phyloP scores from a whole-genome alignment of 1,139 yeast species.

The Suhomyces atakaporum region DNA sequence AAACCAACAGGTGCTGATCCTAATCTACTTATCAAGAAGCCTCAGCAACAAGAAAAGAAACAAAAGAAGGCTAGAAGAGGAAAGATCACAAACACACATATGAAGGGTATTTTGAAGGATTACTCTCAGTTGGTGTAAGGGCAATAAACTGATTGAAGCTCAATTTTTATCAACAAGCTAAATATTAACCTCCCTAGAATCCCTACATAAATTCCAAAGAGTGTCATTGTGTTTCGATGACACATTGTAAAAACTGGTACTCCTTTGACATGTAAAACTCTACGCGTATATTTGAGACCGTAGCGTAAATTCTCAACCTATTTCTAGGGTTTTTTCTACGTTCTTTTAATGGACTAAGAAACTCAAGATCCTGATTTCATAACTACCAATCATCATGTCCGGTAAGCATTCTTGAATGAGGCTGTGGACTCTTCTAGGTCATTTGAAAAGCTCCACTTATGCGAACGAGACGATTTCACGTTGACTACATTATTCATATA shows the following conservation, averaged over 20 bases:
- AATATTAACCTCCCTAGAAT: too few relatives aligned
- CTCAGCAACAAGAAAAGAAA: conserved; percentile 64
- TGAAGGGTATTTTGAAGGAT: conserved; percentile 93
- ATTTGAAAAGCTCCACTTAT: too few relatives aligned
- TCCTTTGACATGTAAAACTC: too few relatives aligned
- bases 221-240: not conserved
- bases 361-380: not conserved
- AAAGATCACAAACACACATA: conserved; percentile 92
- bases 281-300: conserved; percentile 6
- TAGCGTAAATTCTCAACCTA: conserved; percentile 4
- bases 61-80: conserved; percentile 92
- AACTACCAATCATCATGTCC: conserved; percentile 12
- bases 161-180: too few relatives aligned
- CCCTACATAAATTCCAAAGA: too few relatives aligned
- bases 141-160: not conserved
- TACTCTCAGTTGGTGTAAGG: conserved; percentile 50
- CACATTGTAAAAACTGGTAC: not conserved
- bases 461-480: too few relatives aligned
- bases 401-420: too few relatives aligned
- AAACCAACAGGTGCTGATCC: conserved; percentile 98
- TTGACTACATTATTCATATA: too few relatives aligned
- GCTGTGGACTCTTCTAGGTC: too few relatives aligned
- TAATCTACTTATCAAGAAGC: conserved; percentile 71
- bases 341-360: not conserved
- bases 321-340: not conserved